phyloP scores from a whole-genome alignment of 2,329 filamentous ascomycete genomes.

The Cladorrhinum sp. region DNA sequence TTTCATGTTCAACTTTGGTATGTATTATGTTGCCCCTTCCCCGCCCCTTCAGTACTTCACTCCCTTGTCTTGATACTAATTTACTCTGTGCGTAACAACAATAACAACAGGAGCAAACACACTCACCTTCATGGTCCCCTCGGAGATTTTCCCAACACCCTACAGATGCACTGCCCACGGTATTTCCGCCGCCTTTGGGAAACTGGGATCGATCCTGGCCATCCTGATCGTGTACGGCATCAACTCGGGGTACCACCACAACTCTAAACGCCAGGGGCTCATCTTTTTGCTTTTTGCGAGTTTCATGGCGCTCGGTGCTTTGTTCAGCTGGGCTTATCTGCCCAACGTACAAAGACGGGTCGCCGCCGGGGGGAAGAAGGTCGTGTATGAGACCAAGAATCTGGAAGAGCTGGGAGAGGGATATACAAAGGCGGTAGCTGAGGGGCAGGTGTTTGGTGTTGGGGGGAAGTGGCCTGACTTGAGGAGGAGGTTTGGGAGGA shows the following conservation, averaged over 20 bases:
- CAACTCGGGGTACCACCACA: slow-evolving; percentile 39
- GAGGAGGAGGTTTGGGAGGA: slow-evolving; percentile 32
- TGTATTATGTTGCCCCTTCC: slow-evolving; percentile 11
- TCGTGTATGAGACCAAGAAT: slow-evolving; percentile 42
- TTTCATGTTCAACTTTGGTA: slow-evolving; percentile 55
- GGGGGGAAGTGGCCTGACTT: slow-evolving; percentile 42
- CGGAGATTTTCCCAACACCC: slow-evolving; percentile 62
- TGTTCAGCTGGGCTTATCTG: slow-evolving; percentile 52
- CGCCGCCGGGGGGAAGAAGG: no score
- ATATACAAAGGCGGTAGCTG: slow-evolving; percentile 41
- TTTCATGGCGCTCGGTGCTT: slow-evolving; percentile 46
- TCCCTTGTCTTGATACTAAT: no score
- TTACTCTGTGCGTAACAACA: no score
- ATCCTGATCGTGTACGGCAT: slow-evolving; percentile 50
- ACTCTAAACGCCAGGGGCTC: slow-evolving; percentile 43
- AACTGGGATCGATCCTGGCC: slow-evolving; percentile 54
- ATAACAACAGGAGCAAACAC: slow-evolving; percentile 51
- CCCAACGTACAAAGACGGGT: slow-evolving; percentile 48
- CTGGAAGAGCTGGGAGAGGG: slow-evolving; percentile 52
- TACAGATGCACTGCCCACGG: slow-evolving; percentile 62
- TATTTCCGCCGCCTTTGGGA: slow-evolving; percentile 59
- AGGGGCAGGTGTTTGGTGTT: slow-evolving; percentile 45
- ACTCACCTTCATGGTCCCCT: slow-evolving; percentile 61
- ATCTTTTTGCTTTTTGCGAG: slow-evolving; percentile 51
- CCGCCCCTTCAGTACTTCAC: not conserved